These are phyloP conservation scores for Cicer judaicum DNA, from an alignment of 306 rosid genomes.

Conservation along the genomic window DNA sequence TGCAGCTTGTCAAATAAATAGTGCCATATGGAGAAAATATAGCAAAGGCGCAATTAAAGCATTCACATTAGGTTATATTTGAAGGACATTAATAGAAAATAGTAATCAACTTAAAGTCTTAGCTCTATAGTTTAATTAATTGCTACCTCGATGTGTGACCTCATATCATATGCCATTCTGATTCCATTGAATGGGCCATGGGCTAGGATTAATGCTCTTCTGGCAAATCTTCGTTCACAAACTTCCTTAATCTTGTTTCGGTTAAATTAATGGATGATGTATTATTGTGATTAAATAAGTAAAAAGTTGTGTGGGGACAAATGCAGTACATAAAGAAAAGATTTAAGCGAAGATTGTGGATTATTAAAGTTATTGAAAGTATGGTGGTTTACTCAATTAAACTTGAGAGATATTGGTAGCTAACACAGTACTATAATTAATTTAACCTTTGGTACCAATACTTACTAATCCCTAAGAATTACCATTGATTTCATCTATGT, in stretches of 20 bases:
- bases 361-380: neutral
- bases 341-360: neutral
- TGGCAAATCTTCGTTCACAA: slow-evolving; percentile 46
- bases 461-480: neutral
- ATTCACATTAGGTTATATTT: slow-evolving; percentile 26
- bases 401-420: slow-evolving; percentile 35
- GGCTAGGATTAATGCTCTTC: slow-evolving; percentile 35
- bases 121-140: slow-evolving; percentile 3
- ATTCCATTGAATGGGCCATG: slow-evolving; percentile 37
- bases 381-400: neutral
- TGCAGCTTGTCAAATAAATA: slow-evolving; percentile 33
- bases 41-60: slow-evolving; percentile 20
- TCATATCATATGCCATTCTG: slow-evolving; percentile 39
- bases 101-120: neutral
- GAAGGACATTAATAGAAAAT: slow-evolving; percentile 28
- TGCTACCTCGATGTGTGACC: neutral
- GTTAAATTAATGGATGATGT: neutral
- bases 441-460: slow-evolving; percentile 10
- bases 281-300: slow-evolving; percentile 2
- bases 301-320: neutral
- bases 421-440: slow-evolving; percentile 31
- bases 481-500: neutral
- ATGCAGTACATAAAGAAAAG: neutral
- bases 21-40: neutral
- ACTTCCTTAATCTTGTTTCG: slow-evolving; percentile 22